phyloP scores from a whole-genome alignment of 2,329 filamentous ascomycete species.

The Talaromyces sp. region DNA sequence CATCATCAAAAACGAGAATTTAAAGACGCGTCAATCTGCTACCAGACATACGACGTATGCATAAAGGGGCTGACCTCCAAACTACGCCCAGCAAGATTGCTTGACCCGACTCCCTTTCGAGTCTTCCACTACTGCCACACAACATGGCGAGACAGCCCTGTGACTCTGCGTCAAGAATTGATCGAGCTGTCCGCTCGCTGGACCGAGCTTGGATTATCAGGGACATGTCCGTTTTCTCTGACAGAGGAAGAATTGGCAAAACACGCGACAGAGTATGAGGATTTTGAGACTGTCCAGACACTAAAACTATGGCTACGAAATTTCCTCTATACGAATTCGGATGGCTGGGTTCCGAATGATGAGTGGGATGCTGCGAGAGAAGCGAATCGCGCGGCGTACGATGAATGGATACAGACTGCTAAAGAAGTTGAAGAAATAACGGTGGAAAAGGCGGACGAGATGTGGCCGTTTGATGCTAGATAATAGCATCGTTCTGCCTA shows the following conservation, averaged over 20 bases:
- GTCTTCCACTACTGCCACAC: conserved; percentile 28
- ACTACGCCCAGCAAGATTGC: conserved; percentile 20
- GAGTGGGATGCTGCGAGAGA: conserved; percentile 22
- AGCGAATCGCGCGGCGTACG: conserved; percentile 23
- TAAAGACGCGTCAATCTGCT: conserved; percentile 15
- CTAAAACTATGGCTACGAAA: conserved; percentile 24
- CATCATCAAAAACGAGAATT: too few species aligned
- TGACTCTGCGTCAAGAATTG: conserved; percentile 26
- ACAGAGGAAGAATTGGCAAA: too few species aligned
- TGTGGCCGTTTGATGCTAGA: conserved; percentile 27
- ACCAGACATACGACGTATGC: conserved; percentile 26
- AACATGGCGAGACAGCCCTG: conserved; percentile 24
- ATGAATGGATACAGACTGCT: conserved; percentile 26
- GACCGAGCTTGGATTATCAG: too few species aligned
- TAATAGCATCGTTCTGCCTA: conserved; percentile 2
- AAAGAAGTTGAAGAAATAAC: conserved; percentile 21
- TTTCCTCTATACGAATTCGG: conserved; percentile 24
- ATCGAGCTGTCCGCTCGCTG: conserved; percentile 20
- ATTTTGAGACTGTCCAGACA: conserved; percentile 25
- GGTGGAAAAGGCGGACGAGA: conserved; percentile 20
- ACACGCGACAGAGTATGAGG: conserved; percentile 21
- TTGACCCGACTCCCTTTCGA: conserved; percentile 25
- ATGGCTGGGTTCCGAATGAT: conserved; percentile 28
- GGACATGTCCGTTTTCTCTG: too few species aligned
- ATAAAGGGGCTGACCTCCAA: conserved; percentile 22